Evolutionary conservation across 805 yeast genomes (phyloP).

Genomic region (Isabelozyma heimii): DNA sequence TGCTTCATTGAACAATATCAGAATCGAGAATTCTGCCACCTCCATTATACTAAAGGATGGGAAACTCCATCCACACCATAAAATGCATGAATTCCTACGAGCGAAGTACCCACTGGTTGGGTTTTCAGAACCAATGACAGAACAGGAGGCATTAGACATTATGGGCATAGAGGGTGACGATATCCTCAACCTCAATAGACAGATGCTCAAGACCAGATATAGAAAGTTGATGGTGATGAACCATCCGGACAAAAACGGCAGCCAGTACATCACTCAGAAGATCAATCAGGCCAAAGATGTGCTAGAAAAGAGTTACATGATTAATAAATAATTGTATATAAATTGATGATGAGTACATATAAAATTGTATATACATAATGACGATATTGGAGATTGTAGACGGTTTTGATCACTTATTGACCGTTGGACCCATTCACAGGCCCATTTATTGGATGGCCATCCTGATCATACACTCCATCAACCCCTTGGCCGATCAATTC

Average conservation of each 20-base stretch:
- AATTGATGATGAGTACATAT: too few relatives aligned
- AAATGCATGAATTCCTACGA: constrained; percentile 9
- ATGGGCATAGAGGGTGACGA: constrained; percentile 42
- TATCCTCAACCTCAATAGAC: constrained; percentile 35
- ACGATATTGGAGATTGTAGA: not conserved
- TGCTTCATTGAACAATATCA: constrained; percentile 31
- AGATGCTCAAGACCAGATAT: constrained; percentile 31
- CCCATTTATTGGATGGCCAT: not conserved
- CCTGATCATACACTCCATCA: not conserved
- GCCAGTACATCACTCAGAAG: constrained; percentile 38
- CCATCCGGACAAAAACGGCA: constrained; percentile 43
- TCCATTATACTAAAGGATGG: constrained; percentile 8
- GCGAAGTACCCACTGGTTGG: constrained; percentile 31
- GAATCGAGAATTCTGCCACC: constrained; percentile 6
- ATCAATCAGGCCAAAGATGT: constrained; percentile 44
- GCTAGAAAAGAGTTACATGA: constrained; percentile 37
- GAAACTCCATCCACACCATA: constrained; percentile 10
- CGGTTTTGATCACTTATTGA: not conserved
- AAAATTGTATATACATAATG: not conserved
- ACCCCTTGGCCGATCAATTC: constrained; percentile 5
- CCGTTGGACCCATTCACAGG: not conserved
- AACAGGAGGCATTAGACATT: constrained; percentile 39
- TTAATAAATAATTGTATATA: constrained; percentile 12
- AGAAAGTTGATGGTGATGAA: constrained; percentile 38
- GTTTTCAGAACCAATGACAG: constrained; percentile 38